phyloP scores from a whole-genome alignment of 2,329 filamentous ascomycete genomes.

The Beauveria sp. region DNA sequence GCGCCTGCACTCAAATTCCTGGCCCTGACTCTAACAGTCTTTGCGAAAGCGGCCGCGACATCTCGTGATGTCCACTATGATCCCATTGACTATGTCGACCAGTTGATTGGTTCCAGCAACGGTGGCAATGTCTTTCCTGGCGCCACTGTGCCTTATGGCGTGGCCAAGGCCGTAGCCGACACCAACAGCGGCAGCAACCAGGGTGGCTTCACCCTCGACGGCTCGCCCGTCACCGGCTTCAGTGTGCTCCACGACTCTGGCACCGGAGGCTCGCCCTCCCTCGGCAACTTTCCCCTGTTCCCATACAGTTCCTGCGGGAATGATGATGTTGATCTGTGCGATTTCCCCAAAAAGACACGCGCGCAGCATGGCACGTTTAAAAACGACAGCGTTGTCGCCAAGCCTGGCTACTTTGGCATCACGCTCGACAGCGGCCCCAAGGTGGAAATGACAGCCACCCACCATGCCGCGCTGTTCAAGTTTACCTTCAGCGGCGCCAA shows the following conservation, averaged over 20 bases:
- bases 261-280: conserved; percentile 50
- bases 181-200: conserved; percentile 46
- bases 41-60: neutral
- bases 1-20: neutral
- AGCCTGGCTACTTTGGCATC: conserved; percentile 60
- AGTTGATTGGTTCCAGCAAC: conserved; percentile 34
- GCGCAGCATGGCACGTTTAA: conserved; percentile 36
- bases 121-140: conserved; percentile 38
- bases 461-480: conserved; percentile 58
- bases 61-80: conserved; percentile 20
- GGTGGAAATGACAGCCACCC: conserved; percentile 60
- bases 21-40: neutral
- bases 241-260: conserved; percentile 52
- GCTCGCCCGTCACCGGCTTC: conserved; percentile 44
- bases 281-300: conserved; percentile 70
- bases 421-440: conserved; percentile 48
- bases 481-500: conserved; percentile 50
- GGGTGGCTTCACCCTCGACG: conserved; percentile 49
- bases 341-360: conserved; percentile 44
- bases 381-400: conserved; percentile 44
- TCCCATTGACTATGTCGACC: conserved; percentile 25
- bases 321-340: conserved; percentile 55
- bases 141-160: conserved; percentile 37
- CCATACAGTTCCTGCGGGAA: conserved; percentile 54
- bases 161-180: conserved; percentile 52